Evolutionary conservation across 805 yeast species (phyloP), one percentile per base, ranked within the genome.

Genomic region (Pichia cephalocereana): DNA sequence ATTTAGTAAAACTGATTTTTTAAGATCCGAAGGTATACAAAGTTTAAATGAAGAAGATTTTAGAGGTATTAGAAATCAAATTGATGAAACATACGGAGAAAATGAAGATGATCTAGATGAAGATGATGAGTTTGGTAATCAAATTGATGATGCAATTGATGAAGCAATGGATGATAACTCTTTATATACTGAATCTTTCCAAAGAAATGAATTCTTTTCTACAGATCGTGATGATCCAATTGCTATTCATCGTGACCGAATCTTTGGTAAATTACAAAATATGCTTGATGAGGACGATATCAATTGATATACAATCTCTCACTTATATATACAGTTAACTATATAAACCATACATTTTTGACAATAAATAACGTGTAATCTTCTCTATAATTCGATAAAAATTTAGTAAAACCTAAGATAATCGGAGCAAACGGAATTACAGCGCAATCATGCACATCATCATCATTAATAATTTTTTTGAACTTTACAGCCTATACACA

Each of bases 241-340:
- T 53, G 87, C 87, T 0, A 70, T 73, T 2, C 82, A 83, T 56
- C 64, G 89, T 46, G 88, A 82, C 56, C 67, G 63, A 43, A 80
- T 82, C 6, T 82, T 82, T 61, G 79, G 79, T 1, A 70, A 68
- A 47, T 61, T 83, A 28, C 77, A 82, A 53, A 65, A 61, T 31
- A 74, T 79, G 83, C 74, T 83, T 17, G 63, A 76, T 36, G 72
- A 74, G 8, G 17, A 34, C 8, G 17, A 34, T 12, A 18, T 14
- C 37, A 15, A 34, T 34, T 14, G 37, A 34, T 4, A 30, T 30
- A 30, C 14, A 30, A 1, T 6, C 32, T 30, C 14, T 30, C 14
- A 11, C 8, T 11, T 30, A 30, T 30, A 30, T 12, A 10, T 30
- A 23, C 1, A 12, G 4, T 19, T 8, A 30, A 10, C 11, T 12